Evolutionary conservation across 192 early-diverging fungal species (phyloP).

Genomic region (Entomortierella parvispora): DNA sequence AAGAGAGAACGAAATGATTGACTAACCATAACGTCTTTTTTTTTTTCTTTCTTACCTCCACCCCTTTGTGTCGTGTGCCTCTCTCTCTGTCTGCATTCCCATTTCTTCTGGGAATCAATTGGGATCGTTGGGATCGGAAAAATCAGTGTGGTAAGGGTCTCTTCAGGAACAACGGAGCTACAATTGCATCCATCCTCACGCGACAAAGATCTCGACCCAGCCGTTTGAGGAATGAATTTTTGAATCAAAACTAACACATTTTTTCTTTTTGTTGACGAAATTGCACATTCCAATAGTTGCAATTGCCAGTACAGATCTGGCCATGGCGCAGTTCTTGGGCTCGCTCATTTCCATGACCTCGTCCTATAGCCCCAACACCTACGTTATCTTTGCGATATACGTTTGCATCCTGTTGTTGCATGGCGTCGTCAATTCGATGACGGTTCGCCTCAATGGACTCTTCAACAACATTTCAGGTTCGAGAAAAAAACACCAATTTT

Average conservation of each 20-base stretch:
- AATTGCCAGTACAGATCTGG: conserved; percentile 56
- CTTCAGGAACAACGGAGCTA: too few species aligned
- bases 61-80: background rate
- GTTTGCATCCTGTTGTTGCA: conserved; percentile 59
- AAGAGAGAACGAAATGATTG: too few species aligned
- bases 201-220: too few species aligned
- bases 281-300: conserved; percentile 24
- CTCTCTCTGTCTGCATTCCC: background rate
- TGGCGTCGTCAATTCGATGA: conserved; percentile 58
- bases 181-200: too few species aligned
- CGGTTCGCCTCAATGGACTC: conserved; percentile 48
- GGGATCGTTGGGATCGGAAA: too few species aligned
- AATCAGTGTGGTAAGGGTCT: too few species aligned
- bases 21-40: background rate
- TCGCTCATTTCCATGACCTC: conserved; percentile 50
- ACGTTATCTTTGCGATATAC: conserved; percentile 56
- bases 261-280: background rate
- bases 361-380: conserved; percentile 44
- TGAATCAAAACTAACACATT: background rate
- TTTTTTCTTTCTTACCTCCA: background rate
- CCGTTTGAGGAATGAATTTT: too few species aligned
- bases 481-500: conserved; percentile 24
- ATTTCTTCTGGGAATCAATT: too few species aligned
- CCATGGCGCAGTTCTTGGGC: conserved; percentile 54
- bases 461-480: conserved; percentile 57